Evolutionary conservation across 371 early-diverging fungal genomes (phyloP), one percentile per base, ranked within the genome.

Genomic region (Chytridium lagenaria): DNA sequence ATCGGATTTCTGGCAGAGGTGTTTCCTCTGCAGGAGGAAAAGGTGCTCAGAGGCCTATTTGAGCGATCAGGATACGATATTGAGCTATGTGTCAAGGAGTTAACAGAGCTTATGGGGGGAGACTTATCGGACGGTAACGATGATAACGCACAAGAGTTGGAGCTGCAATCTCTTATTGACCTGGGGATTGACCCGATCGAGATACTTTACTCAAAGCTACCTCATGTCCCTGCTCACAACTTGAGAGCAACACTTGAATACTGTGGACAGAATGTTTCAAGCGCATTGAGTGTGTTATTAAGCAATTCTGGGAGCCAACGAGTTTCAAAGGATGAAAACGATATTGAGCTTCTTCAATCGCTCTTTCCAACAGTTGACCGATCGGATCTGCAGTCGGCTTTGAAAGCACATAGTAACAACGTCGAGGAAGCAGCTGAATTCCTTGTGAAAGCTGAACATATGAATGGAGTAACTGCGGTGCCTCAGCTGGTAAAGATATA

Each of bases 341-440:
- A 10, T 28, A 7, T 61, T 37, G 59, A 15, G 19, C 28, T 50
- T 10, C 50, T 63, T 19, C 26, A 63, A 37, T 16, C 63, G 2
- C 30, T 63, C 15, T 63, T 63, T 49, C 67, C 67, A 23, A n/a
- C n/a, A 23, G 3, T 2, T 5, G 40, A 22, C 3, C 36, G 12
- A 44, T 16, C 3, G n/a, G 44, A 66, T 44, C n/a, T 66, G 10
- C 33, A 19, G 2, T 19, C 12, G 49, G 67, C 67, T 7, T 44
- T 66, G 23, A n/a, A 44, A 31, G 7, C 12, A 5, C 15, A 23
- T 23, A 22, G 26, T 2, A 26, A 22, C 49, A 5, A 34, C 16
- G 37, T 68, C 7, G 51, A 68, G 5, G 34, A 50, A 19, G 68
- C 68, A 51, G 68, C 68, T 30, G 68, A 51, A 23, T 37, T 44